Conservation (phyloP, 352 stramenopile genomes). For the Phytopythium vexans region DNA sequence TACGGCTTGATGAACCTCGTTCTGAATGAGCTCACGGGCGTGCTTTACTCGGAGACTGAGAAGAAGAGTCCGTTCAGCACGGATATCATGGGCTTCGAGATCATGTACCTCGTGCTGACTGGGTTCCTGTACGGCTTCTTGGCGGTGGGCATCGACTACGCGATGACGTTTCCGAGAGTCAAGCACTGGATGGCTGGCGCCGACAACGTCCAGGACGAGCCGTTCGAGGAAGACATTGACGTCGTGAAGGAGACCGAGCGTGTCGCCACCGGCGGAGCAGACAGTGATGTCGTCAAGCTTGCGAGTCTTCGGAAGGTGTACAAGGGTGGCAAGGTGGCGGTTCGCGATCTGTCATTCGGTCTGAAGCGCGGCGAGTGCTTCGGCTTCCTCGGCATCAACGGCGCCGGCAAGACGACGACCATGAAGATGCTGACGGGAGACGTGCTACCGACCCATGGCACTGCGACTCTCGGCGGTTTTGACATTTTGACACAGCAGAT, state of each 20-base stretch:
- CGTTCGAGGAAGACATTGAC: constrained; percentile 40
- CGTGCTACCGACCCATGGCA: constrained; percentile 40
- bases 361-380: constrained; percentile 90
- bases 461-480: constrained; percentile 38
- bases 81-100: constrained; percentile 58
- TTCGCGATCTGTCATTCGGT: constrained; percentile 67
- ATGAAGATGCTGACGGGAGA: constrained; percentile 93
- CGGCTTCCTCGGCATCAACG: constrained; percentile 93
- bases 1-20: constrained; percentile 37
- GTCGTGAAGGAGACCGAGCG: constrained; percentile 33
- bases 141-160: constrained; percentile 49
- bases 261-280: constrained; percentile 13
- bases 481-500: constrained; percentile 56
- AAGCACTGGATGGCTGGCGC: too few species aligned
- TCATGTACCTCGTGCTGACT: constrained; percentile 41
- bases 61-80: constrained; percentile 51
- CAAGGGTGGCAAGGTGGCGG: constrained; percentile 64
- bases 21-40: constrained; percentile 28
- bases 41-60: constrained; percentile 19
- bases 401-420: constrained; percentile 92
- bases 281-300: constrained; percentile 35
- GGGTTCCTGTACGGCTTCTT: constrained; percentile 35
- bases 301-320: constrained; percentile 81
- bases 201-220: too few species aligned
- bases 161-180: constrained; percentile 41